Base-by-base conservation (phyloP, 1,284 basidiomycete genomes). In the Inonotus hispidus region DNA sequence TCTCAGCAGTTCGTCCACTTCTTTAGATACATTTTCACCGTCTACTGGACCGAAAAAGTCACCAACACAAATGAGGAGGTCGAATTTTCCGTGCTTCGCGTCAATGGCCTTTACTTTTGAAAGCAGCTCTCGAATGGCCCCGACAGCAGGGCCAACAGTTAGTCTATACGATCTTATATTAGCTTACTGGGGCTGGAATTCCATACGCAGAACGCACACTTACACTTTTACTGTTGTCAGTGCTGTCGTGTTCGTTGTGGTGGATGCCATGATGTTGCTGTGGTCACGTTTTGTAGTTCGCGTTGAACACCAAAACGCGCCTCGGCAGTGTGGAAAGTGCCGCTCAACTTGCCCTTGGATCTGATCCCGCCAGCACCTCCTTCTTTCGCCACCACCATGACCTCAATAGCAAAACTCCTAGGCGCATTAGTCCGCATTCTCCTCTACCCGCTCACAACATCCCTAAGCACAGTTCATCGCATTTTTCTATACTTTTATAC, bases 51-150 rank as follows among this genome's bases (percentile, higher is more conserved):
- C 87, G 74, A 99, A 99, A 72, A 98, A 90, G 75, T 99, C 95
- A 4, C 96, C 95, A 2, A 85, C 77, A 66, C 94, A 90, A 49
- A 99, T 80, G 19, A 91, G 85, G 39, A 94, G 83, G 68, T 94
- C 88, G 71, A 99, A 99, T 68, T 93, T 93, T 59, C 95, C 95
- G 74, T 98, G 92, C 73, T 98, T 98, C 61, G 84, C 79, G 75
- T 99, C 87, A 68, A 98, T 95, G 21, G 85, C 79, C 57, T 84
- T 85, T 65, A 97, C 82, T 77, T 97, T 98, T 58, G 83, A 71
- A 67, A 93, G 87, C 16, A 97, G 77, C 14, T 86, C 82, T 45
- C 76, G 73, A 66, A 98, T 84, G 0, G 84, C 83, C 13, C 93
- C 93, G n/a, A 81, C 76, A 13, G 91, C 87, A 39, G 95, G 87